phyloP scores from a whole-genome alignment of 2,329 filamentous ascomycete genomes.

The Botrytis cinerea region DNA sequence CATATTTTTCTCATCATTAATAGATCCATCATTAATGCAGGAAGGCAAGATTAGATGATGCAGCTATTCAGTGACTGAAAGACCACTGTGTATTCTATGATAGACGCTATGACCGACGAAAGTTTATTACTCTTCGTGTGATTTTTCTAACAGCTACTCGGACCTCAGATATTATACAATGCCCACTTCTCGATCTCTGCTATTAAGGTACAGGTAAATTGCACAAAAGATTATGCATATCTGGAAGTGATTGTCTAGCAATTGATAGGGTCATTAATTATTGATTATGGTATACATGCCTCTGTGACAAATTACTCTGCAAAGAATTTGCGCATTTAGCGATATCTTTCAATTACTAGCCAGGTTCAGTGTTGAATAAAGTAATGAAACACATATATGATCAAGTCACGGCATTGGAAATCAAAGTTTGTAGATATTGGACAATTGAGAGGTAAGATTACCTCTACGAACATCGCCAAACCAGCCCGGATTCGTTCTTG shows the following conservation, averaged over 20 bases:
- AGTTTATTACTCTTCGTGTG: too few relatives aligned
- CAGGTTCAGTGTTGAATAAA: accelerated
- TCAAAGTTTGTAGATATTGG: background rate
- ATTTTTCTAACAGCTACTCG: too few relatives aligned
- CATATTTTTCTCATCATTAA: too few relatives aligned
- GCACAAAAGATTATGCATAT: accelerated
- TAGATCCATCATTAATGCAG: too few relatives aligned
- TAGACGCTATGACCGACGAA: accelerated
- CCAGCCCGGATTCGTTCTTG: too few relatives aligned
- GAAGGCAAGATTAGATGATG: too few relatives aligned
- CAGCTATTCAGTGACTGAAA: too few relatives aligned
- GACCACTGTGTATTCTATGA: accelerated
- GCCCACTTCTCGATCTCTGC: too few relatives aligned
- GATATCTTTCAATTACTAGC: background rate
- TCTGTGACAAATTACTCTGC: background rate
- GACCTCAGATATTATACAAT: too few relatives aligned
- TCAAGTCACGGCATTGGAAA: background rate
- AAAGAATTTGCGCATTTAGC: background rate
- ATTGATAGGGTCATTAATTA: background rate
- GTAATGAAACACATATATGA: background rate
- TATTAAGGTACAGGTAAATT: background rate
- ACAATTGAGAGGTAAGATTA: background rate
- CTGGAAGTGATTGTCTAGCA: accelerated
- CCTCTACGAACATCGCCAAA: too few relatives aligned
- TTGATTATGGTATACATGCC: accelerated